A percentile compares a stretch with the other conserved stretches of the same genome.
Conservation (phyloP, 164 flowering plant species). For the Vitis amurensis region DNA sequence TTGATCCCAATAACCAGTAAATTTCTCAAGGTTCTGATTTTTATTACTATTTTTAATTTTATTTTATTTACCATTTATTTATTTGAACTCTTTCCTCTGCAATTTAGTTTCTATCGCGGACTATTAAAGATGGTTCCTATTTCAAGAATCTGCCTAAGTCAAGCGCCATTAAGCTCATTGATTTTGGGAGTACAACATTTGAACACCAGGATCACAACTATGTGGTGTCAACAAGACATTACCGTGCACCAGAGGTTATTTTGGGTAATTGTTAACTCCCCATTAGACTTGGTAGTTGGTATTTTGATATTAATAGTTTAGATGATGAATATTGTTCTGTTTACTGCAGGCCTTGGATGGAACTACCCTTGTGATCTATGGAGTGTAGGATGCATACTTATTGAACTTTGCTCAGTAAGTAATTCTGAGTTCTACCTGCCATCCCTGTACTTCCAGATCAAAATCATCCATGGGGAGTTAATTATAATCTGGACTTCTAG, state of each 20-base stretch:
- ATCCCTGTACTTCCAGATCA: background rate
- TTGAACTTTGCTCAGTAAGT: conserved; percentile 91
- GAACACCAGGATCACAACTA: conserved; percentile 89
- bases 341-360: conserved; percentile 86
- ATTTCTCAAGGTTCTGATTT: background rate
- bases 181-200: conserved; percentile 90
- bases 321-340: background rate
- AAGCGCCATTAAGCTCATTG: conserved; percentile 90
- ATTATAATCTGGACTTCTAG: too few species aligned
- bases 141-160: conserved; percentile 83
- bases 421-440: background rate
- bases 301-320: background rate
- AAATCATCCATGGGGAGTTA: too few species aligned
- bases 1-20: background rate
- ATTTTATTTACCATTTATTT: background rate
- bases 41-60: background rate
- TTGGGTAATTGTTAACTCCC: conserved; percentile 44
- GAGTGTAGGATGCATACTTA: conserved; percentile 94
- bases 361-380: conserved; percentile 91
- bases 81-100: conserved; percentile 5
- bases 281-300: background rate
- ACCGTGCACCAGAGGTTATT: conserved; percentile 80
- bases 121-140: conserved; percentile 65
- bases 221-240: conserved; percentile 77
- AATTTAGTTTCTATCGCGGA: conserved; percentile 53